These are phyloP conservation scores for Aspergillus felis DNA, from an alignment of 2,329 filamentous ascomycete species.

Conservation along the genomic window DNA sequence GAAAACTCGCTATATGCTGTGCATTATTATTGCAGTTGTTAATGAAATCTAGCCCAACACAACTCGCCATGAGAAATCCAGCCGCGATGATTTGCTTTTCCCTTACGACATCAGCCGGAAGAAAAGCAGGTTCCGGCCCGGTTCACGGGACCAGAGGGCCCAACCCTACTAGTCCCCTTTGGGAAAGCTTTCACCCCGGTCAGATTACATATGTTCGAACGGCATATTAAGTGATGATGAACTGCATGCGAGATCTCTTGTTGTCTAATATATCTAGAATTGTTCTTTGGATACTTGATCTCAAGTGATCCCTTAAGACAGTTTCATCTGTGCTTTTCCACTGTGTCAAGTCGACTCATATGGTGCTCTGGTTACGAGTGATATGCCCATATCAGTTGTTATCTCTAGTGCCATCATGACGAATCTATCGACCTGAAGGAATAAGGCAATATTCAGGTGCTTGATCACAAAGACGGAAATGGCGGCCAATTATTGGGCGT, in stretches of 20 bases:
- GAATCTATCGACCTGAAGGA: constrained; percentile 1
- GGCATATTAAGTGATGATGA: background rate
- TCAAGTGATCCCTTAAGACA: background rate
- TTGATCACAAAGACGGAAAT: constrained; percentile 46
- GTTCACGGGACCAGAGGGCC: constrained; percentile 26
- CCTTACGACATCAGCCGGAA: constrained; percentile 27
- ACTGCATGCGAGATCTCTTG: background rate
- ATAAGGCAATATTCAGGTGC: background rate
- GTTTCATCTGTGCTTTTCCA: background rate
- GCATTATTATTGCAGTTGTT: constrained; percentile 7
- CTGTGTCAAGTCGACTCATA: background rate
- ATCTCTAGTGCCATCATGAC: constrained; percentile 5
- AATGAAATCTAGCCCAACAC: constrained; percentile 1
- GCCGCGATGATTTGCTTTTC: constrained; percentile 30
- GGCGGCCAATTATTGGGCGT: constrained; percentile 97
- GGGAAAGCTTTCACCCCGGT: constrained; percentile 7
- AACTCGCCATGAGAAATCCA: constrained; percentile 30
- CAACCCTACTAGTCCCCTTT: constrained; percentile 31
- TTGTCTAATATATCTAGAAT: background rate
- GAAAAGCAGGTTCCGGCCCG: constrained; percentile 19
- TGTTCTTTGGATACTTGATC: background rate
- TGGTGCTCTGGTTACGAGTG: background rate
- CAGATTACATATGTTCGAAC: background rate
- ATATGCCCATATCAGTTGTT: background rate
- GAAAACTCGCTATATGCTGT: background rate